phyloP scores from a whole-genome alignment of 768 basidiomycete genomes.

The Rhodotorula kratochvilovae region DNA sequence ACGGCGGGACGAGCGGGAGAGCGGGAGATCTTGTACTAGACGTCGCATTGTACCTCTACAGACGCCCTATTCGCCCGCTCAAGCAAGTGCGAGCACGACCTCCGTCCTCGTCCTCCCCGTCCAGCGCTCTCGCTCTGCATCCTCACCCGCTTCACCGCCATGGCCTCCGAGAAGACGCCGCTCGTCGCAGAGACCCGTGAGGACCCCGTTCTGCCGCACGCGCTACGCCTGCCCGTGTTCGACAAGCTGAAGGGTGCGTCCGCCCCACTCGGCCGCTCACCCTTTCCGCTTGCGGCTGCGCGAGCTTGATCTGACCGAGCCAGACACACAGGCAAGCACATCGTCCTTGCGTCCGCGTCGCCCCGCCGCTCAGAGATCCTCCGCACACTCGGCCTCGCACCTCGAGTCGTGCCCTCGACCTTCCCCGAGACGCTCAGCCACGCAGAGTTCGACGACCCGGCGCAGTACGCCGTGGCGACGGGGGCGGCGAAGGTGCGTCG shows the following conservation, averaged over 20 bases:
- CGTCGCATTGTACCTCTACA: no score
- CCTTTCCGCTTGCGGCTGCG: background rate
- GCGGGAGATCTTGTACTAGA: no score
- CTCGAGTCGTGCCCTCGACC: slow-evolving; percentile 67
- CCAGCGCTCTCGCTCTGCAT: background rate
- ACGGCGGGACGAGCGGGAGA: no score
- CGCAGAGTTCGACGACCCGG: slow-evolving; percentile 63
- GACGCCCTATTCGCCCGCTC: no score
- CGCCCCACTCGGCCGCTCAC: background rate
- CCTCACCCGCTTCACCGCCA: background rate
- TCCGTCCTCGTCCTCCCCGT: no score
- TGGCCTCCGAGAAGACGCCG: background rate
- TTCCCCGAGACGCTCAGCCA: slow-evolving; percentile 75
- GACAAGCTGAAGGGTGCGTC: slow-evolving; percentile 22
- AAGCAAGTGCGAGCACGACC: no score
- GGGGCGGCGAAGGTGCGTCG: slow-evolving; percentile 60
- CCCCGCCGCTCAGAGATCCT: slow-evolving; percentile 42
- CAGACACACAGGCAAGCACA: slow-evolving; percentile 33
- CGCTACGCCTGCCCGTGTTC: slow-evolving; percentile 33
- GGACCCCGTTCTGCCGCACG: slow-evolving; percentile 31
- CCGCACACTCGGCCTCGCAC: slow-evolving; percentile 56
- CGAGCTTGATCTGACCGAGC: background rate
- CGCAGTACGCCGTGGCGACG: slow-evolving; percentile 71
- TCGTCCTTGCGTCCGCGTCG: slow-evolving; percentile 42
- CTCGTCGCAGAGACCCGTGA: background rate